Conservation (phyloP, 768 basidiomycete genomes). For the Cystofilobasidium ferigula region DNA sequence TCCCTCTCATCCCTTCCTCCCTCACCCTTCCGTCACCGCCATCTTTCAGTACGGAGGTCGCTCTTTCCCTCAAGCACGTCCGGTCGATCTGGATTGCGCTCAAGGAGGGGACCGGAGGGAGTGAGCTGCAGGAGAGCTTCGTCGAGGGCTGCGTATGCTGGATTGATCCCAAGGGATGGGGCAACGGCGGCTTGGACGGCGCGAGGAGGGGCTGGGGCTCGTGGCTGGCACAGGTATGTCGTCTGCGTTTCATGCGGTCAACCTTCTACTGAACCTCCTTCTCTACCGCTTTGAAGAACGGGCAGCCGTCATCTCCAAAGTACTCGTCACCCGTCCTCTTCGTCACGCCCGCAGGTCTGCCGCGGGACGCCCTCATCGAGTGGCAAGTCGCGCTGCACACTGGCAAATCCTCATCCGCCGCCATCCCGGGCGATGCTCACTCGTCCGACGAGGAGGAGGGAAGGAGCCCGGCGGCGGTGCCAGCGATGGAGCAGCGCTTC, state of each 20-base stretch:
- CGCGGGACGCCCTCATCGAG: conserved; percentile 39
- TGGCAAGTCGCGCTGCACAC: conserved; percentile 40
- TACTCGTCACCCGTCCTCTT: conserved; percentile 29
- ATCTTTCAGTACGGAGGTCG: conserved; percentile 54
- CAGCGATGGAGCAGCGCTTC: background rate
- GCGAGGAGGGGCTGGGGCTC: conserved; percentile 32
- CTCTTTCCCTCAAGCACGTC: conserved; percentile 70
- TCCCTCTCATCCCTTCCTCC: conserved; percentile 69
- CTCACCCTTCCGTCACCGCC: conserved; percentile 54
- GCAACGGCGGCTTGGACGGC: conserved; percentile 16
- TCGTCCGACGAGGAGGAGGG: conserved; percentile 27
- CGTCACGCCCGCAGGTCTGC: conserved; percentile 36
- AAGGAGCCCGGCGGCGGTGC: conserved; percentile 30
- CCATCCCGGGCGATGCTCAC: background rate
- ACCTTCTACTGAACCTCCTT: background rate
- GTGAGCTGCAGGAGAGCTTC: conserved; percentile 53
- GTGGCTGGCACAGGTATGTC: conserved; percentile 27
- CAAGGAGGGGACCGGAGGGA: conserved; percentile 47
- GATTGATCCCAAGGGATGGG: conserved; percentile 11
- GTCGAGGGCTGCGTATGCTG: conserved; percentile 38
- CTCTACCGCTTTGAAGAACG: background rate
- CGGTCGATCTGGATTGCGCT: conserved; percentile 55
- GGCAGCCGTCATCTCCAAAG: background rate
- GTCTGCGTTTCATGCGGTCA: background rate
- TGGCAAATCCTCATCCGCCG: conserved; percentile 25